A percentile compares a stretch with the other conserved stretches of the same genome.
phyloP scores from a whole-genome alignment of 1,284 basidiomycete species.

The Sphagnurus paluster region DNA sequence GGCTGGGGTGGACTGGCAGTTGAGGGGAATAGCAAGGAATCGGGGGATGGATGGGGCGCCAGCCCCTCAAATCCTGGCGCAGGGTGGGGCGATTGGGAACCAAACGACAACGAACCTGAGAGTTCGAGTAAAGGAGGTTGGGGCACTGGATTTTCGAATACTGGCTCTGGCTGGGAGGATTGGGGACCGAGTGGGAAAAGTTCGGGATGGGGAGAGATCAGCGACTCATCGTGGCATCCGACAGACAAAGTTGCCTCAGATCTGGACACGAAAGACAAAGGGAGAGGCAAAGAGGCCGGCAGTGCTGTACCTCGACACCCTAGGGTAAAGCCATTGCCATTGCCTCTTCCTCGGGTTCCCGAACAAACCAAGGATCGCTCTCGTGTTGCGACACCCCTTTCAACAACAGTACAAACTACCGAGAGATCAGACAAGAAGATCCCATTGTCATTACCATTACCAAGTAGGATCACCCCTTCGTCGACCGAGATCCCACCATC shows the following conservation, averaged over 20 bases:
- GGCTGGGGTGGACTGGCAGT: too few relatives aligned
- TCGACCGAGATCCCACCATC: neutral
- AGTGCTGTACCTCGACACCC: neutral
- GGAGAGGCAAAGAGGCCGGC: neutral
- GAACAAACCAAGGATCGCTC: slow-evolving; percentile 2
- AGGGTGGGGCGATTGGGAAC: too few relatives aligned
- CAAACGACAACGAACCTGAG: too few relatives aligned
- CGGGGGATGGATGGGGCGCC: too few relatives aligned
- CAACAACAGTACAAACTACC: neutral
- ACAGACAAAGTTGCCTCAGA: neutral
- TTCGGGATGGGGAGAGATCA: slow-evolving; percentile 1
- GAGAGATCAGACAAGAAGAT: too few relatives aligned
- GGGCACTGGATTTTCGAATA: too few relatives aligned
- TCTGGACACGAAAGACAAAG: neutral
- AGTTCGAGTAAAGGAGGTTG: too few relatives aligned
- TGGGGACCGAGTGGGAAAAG: neutral
- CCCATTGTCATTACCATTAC: neutral
- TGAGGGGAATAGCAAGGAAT: too few relatives aligned
- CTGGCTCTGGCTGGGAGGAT: too few relatives aligned
- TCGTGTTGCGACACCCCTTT: neutral
- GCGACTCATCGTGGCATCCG: neutral
- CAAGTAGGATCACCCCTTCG: slow-evolving; percentile 6
- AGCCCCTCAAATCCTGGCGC: too few relatives aligned
- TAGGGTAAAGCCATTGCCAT: slow-evolving; percentile 6
- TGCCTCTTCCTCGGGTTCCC: too few relatives aligned